phyloP scores from a whole-genome alignment of 495 filamentous ascomycete genomes.

The Neurospora cerealis region DNA sequence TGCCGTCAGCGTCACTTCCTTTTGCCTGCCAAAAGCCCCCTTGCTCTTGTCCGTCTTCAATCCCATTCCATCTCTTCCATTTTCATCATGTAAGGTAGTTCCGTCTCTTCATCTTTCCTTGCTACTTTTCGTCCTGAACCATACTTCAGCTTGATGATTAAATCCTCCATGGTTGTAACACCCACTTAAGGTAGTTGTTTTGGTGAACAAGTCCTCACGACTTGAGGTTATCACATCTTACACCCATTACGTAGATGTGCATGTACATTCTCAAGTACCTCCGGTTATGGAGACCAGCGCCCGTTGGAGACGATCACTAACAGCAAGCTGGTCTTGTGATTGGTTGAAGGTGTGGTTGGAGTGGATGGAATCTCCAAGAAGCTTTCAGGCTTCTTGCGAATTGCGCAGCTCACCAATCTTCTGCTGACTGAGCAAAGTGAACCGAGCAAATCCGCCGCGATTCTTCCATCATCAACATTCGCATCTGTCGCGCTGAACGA shows the following conservation, averaged over 20 bases:
- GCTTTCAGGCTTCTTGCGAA: neutral
- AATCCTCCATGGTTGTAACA: neutral
- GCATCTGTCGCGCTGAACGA: neutral
- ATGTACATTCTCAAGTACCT: neutral
- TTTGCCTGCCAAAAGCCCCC: neutral
- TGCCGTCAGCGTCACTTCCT: neutral
- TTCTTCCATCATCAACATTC: neutral
- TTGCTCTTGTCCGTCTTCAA: neutral
- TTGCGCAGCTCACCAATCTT: neutral
- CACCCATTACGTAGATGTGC: neutral
- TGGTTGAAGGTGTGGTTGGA: neutral
- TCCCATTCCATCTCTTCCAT: neutral
- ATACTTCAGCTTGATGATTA: neutral
- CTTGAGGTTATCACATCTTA: neutral
- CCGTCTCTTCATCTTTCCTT: neutral
- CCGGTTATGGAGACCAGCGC: neutral
- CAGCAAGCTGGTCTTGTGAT: neutral
- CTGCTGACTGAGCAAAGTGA: constrained; percentile 15
- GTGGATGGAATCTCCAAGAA: constrained; percentile 21
- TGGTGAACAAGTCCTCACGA: neutral
- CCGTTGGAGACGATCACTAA: neutral
- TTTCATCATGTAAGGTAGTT: neutral
- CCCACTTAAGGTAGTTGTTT: neutral
- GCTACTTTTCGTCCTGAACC: neutral
- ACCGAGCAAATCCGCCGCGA: neutral